Base-by-base conservation (phyloP, 495 filamentous ascomycete species). In the Annulohypoxylon moriforme region DNA sequence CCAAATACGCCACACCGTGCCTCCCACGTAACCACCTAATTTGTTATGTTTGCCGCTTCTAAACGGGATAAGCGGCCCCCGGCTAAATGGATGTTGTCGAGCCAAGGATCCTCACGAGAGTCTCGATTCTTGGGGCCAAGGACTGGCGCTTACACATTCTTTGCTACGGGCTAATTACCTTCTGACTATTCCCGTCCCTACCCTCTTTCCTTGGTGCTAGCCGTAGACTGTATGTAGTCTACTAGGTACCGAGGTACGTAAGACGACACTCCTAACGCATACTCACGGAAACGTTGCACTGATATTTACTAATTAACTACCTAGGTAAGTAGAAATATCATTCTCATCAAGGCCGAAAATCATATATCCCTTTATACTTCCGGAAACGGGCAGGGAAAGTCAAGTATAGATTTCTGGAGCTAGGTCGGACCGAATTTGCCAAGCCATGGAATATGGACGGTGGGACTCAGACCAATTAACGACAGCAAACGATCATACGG, bases 371-470 rank as follows among this genome's bases (percentile, higher is more conserved):
- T 11, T 14, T 40, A 13, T n/a, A 40, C 14, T 16, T 42, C 25
- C 16, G 27, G 53, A 16, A 59, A 50, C 53, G 55, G 53, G 16
- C 33, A 49, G 22, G 27, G 40, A 34, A 16, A 4, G 58, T 20
- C 24, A 49, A 20, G n/a, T 25, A 60, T 14, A 14, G 36, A 14
- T 10, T 31, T 3, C 18, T 38, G n/a, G n/a, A 59, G 31, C 16
- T 59, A 16, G 67, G 27, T 72, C 69, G 69, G 69, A 53, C 69
- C 69, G 69, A 72, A 67, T 72, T 59, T 67, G 69, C 63, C 69
- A 72, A 67, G 69, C 63, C 63, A 63, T 55, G 57, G 57, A 40
- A 14, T 40, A 14, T n/a, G 24, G 8, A 58, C 9, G 31, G 33
- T 50, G 24, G 40, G n/a, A 57, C 44, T 40, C 36, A 22, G 44